Evolutionary conservation across 2,329 filamentous ascomycete genomes (phyloP).

Genomic region (Hypoxylon sp.): DNA sequence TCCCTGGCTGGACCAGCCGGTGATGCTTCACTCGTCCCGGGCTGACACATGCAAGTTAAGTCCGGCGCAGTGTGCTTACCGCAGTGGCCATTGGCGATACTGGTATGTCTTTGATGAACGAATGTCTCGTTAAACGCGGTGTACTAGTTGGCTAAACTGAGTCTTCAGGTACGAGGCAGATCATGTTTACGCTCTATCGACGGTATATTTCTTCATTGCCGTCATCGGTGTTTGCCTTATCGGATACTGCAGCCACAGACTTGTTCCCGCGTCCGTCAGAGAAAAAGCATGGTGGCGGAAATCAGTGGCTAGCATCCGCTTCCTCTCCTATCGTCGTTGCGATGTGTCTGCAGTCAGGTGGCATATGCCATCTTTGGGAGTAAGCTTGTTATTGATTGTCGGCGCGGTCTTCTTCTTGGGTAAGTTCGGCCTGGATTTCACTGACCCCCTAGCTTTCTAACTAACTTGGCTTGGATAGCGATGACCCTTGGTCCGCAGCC

Average conservation of each 20-base stretch:
- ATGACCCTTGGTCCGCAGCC: slow-evolving; percentile 65
- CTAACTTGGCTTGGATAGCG: slow-evolving; percentile 48
- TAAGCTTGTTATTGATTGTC: slow-evolving; percentile 57
- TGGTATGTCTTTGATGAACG: slow-evolving; percentile 56
- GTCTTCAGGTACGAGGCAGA: slow-evolving; percentile 67
- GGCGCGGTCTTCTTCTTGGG: slow-evolving; percentile 65
- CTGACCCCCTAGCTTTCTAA: slow-evolving; percentile 12
- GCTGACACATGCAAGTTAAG: slow-evolving; percentile 56
- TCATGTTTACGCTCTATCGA: slow-evolving; percentile 66
- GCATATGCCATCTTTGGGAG: slow-evolving; percentile 62
- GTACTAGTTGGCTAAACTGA: slow-evolving; percentile 11
- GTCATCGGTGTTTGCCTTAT: slow-evolving; percentile 65
- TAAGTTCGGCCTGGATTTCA: slow-evolving; percentile 39
- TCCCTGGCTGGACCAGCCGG: slow-evolving; percentile 59
- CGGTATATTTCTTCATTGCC: slow-evolving; percentile 67
- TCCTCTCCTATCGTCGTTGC: slow-evolving; percentile 60
- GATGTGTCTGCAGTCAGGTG: slow-evolving; percentile 55
- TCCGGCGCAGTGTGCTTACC: slow-evolving; percentile 62
- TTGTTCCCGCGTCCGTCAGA: slow-evolving; percentile 50
- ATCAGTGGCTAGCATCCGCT: slow-evolving; percentile 57
- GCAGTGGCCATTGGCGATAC: slow-evolving; percentile 63
- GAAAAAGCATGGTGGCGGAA: slow-evolving; percentile 54
- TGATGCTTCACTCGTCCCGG: slow-evolving; percentile 59
- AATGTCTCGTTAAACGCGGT: neutral
- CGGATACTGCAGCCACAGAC: slow-evolving; percentile 52